A percentile compares a stretch with the other conserved stretches of the same genome.
Evolutionary conservation across 441 rosid species (phyloP).

Genomic region (Aleurites moluccanus): DNA sequence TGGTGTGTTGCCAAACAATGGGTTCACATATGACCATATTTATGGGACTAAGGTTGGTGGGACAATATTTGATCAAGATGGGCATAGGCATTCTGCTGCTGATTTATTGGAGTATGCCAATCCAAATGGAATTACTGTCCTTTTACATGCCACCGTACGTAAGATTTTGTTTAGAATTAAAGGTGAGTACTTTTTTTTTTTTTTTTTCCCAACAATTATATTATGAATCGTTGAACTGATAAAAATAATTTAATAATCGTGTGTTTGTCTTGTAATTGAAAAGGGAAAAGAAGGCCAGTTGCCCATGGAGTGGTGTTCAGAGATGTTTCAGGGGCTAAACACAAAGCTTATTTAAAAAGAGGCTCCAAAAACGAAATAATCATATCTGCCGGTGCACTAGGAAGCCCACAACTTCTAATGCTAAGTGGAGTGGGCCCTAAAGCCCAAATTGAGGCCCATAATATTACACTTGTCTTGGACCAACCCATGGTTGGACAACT

Average conservation of each 20-base stretch:
- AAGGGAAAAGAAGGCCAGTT: slow-evolving; percentile 43
- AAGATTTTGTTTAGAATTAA: slow-evolving; percentile 45
- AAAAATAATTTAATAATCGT: no score
- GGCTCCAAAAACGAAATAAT: slow-evolving; percentile 58
- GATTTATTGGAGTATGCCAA: slow-evolving; percentile 62
- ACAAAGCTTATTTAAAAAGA: slow-evolving; percentile 56
- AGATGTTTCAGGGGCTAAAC: slow-evolving; percentile 49
- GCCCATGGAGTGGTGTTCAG: slow-evolving; percentile 67
- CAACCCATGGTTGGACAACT: slow-evolving; percentile 76
- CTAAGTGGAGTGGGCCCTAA: slow-evolving; percentile 85
- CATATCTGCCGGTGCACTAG: slow-evolving; percentile 69
- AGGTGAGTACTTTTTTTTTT: slow-evolving; percentile 43
- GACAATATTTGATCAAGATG: slow-evolving; percentile 65
- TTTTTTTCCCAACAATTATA: no score
- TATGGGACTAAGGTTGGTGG: slow-evolving; percentile 87
- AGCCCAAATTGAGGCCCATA: slow-evolving; percentile 49
- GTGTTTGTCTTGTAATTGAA: no score
- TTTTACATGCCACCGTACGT: slow-evolving; percentile 62
- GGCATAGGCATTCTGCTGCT: slow-evolving; percentile 78
- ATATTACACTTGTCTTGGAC: slow-evolving; percentile 57
- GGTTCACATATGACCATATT: slow-evolving; percentile 86
- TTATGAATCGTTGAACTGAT: no score
- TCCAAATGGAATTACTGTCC: slow-evolving; percentile 57
- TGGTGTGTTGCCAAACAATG: slow-evolving; percentile 73
- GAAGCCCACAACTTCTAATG: slow-evolving; percentile 88